These are phyloP conservation scores for Penicillium sp. DNA, from an alignment of 2,329 filamentous ascomycete species.

Conservation along the genomic window DNA sequence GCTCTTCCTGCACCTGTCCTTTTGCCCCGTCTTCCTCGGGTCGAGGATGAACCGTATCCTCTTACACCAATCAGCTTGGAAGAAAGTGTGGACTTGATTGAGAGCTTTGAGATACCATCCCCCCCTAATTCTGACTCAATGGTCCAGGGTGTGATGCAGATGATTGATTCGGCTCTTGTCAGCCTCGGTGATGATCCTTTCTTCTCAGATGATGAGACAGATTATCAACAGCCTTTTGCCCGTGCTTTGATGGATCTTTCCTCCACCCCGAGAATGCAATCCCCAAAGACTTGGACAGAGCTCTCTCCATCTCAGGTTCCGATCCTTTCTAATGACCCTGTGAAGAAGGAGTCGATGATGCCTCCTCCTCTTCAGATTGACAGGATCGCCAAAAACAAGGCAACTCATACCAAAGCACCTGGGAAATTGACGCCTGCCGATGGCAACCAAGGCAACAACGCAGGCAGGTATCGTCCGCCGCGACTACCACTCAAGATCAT, in stretches of 20 bases:
- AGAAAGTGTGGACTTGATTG: background rate
- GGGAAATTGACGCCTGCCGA: too few species aligned
- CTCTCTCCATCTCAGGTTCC: background rate
- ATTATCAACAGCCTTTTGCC: background rate
- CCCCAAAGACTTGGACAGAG: background rate
- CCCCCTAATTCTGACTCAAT: background rate
- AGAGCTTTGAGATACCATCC: too few species aligned
- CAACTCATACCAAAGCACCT: too few species aligned
- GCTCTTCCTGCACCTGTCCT: slow-evolving; percentile 21
- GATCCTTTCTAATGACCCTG: background rate
- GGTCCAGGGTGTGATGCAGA: background rate
- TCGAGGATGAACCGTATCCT: background rate
- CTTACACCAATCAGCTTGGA: background rate
- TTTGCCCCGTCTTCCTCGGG: slow-evolving; percentile 2
- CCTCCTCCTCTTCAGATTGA: slow-evolving; percentile 23
- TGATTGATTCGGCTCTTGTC: slow-evolving; percentile 7
- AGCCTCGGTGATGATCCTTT: slow-evolving; percentile 30
- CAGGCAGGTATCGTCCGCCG: slow-evolving; percentile 11
- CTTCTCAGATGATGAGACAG: slow-evolving; percentile 13
- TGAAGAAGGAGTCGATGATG: slow-evolving; percentile 12
- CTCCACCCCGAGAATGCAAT: too few species aligned
- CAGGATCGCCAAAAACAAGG: too few species aligned
- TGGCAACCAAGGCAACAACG: background rate
- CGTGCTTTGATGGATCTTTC: background rate
- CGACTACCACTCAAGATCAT: slow-evolving; percentile 22